Conservation (phyloP, 2,329 filamentous ascomycete genomes). For the Fusarium sp. region DNA sequence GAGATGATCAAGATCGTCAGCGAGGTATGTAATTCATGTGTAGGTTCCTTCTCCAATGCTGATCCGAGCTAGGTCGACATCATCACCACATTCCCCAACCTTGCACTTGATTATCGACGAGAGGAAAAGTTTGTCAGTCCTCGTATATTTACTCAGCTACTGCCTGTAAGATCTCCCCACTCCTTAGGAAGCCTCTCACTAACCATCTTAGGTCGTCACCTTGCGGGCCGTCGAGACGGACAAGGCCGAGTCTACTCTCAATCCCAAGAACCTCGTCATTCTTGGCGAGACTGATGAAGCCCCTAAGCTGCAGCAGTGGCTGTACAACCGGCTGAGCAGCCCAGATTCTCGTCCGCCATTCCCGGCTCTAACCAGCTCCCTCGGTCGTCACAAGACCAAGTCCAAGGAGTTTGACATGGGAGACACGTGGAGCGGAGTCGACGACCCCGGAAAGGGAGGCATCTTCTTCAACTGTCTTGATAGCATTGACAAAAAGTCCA, state of each 20-base stretch:
- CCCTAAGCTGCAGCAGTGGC: not conserved
- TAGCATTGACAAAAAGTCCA: not conserved
- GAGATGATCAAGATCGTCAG: no score
- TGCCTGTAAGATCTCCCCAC: not conserved
- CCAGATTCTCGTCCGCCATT: not conserved
- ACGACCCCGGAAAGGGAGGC: not conserved
- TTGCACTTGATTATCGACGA: not conserved
- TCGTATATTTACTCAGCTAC: not conserved
- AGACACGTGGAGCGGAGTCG: not conserved
- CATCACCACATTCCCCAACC: not conserved
- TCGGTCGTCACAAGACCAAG: not conserved
- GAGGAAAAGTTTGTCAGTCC: not conserved
- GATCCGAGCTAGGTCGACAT: not conserved
- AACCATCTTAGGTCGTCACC: not conserved
- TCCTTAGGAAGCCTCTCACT: no score
- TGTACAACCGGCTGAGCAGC: not conserved
- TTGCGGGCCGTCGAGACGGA: not conserved
- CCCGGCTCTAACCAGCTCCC: not conserved
- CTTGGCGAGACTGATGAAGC: not conserved
- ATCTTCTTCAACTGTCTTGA: no score
- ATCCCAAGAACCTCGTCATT: not conserved
- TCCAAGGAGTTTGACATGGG: not conserved
- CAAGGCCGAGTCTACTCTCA: not conserved
- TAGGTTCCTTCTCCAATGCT: not conserved
- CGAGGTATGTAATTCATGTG: no score